phyloP scores from a whole-genome alignment of 352 stramenopile genomes.

The Globisporangium acanthophoron region DNA sequence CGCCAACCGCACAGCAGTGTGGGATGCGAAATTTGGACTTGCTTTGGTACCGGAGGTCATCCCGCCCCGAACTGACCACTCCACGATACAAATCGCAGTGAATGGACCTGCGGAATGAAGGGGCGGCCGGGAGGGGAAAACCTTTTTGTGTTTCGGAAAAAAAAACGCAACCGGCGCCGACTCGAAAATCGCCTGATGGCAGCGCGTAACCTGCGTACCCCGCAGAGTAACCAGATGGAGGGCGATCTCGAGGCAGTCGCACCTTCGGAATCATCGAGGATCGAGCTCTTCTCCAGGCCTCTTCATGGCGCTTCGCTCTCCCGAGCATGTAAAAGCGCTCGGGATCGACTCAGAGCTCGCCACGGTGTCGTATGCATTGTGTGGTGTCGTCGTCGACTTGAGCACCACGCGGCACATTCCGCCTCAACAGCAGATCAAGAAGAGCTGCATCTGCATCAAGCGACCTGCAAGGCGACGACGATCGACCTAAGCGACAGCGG shows the following conservation, averaged over 20 bases:
- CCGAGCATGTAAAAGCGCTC: not conserved
- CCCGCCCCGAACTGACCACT: no score
- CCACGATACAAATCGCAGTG: not conserved
- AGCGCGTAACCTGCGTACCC: not conserved
- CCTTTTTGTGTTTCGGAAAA: constrained; percentile 2
- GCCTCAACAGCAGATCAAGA: not conserved
- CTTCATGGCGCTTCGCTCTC: not conserved
- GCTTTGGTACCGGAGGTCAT: not conserved
- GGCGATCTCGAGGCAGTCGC: no score
- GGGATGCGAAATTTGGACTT: not conserved
- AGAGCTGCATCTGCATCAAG: no score
- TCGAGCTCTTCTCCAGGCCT: not conserved
- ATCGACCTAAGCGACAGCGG: not conserved
- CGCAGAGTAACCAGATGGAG: not conserved
- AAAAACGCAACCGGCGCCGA: constrained; percentile 3
- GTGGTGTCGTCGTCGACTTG: not conserved
- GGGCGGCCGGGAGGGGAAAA: constrained; percentile 5
- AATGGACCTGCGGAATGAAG: constrained; percentile 12
- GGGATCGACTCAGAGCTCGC: not conserved
- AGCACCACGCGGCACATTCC: not conserved
- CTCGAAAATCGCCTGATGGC: not conserved
- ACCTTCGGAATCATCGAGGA: not conserved
- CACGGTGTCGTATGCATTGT: not conserved
- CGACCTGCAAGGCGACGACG: not conserved
- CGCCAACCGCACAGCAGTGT: not conserved